Conservation (phyloP, 2,329 filamentous ascomycete genomes). For the Ophiostoma australiae region DNA sequence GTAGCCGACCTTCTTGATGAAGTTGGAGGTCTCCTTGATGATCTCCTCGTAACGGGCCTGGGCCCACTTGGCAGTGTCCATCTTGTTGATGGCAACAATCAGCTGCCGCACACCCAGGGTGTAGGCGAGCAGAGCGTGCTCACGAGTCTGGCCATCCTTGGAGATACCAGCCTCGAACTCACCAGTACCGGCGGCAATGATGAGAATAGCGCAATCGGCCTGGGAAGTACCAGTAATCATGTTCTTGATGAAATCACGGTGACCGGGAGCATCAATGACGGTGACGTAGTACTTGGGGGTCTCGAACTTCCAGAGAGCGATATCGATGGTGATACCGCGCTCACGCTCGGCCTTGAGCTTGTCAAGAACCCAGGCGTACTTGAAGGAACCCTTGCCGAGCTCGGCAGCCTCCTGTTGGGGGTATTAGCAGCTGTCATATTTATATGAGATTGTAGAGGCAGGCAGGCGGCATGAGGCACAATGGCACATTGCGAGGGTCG, state of each 20-base stretch:
- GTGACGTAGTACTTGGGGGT: slow-evolving; percentile 97
- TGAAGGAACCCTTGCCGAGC: slow-evolving; percentile 99
- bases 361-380: slow-evolving; percentile 99
- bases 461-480: not conserved
- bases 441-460: not conserved
- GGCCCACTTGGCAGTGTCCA: slow-evolving; percentile 99
- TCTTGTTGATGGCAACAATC: slow-evolving; percentile 99
- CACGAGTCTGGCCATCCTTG: slow-evolving; percentile 99
- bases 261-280: slow-evolving; percentile 97
- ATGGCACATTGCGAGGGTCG: too few relatives aligned
- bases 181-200: slow-evolving; percentile 99
- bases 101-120: slow-evolving; percentile 99
- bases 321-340: slow-evolving; percentile 99
- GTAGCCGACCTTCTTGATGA: slow-evolving; percentile 99
- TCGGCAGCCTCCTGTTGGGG: slow-evolving; percentile 83
- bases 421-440: slow-evolving; percentile 19
- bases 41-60: slow-evolving; percentile 97
- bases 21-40: slow-evolving; percentile 99
- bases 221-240: slow-evolving; percentile 99
- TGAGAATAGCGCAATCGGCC: slow-evolving; percentile 99
- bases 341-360: slow-evolving; percentile 99
- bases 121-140: slow-evolving; percentile 99
- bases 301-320: slow-evolving; percentile 99
- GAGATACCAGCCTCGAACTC: slow-evolving; percentile 99
- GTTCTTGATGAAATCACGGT: slow-evolving; percentile 99